phyloP scores from a whole-genome alignment of 2,329 filamentous ascomycete genomes.

The Cladosporium sp. region DNA sequence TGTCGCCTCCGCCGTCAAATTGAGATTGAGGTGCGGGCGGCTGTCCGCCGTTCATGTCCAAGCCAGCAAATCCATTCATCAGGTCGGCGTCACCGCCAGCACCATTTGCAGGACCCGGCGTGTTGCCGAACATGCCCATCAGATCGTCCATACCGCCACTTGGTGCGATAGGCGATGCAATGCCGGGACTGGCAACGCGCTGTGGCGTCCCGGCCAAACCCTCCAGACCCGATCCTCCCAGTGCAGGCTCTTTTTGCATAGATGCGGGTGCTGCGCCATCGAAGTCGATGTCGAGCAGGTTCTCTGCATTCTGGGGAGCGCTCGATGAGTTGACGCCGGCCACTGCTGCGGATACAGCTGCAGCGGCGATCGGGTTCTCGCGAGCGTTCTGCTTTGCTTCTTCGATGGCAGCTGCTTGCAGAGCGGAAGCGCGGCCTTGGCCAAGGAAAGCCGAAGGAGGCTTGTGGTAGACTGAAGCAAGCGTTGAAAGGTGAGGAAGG shows the following conservation, averaged over 20 bases:
- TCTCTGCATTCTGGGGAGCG: constrained; percentile 83
- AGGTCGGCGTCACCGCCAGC: constrained; percentile 41
- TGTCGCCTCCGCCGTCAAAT: constrained; percentile 49
- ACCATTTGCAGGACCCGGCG: constrained; percentile 26
- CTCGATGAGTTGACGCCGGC: constrained; percentile 40
- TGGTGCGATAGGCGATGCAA: constrained; percentile 43
- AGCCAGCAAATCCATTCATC: constrained; percentile 78
- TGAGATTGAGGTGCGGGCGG: constrained; percentile 66
- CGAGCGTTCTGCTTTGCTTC: constrained; percentile 89
- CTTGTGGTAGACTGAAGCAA: constrained; percentile 98
- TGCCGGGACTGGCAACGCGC: constrained; percentile 63
- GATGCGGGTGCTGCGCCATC: constrained; percentile 92
- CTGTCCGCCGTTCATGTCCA: constrained; percentile 69
- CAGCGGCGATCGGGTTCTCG: constrained; percentile 91
- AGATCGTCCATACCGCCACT: constrained; percentile 74
- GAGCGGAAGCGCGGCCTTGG: constrained; percentile 88
- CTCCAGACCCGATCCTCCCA: constrained; percentile 52
- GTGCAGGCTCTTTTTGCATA: constrained; percentile 63
- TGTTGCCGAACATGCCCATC: constrained; percentile 65
- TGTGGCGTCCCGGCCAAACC: constrained; percentile 66
- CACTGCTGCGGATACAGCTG: constrained; percentile 68
- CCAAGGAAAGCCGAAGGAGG: constrained; percentile 97
- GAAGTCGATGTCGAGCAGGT: constrained; percentile 93
- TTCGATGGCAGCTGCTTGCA: constrained; percentile 93
- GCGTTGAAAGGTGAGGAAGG: constrained; percentile 86